Base-by-base conservation (phyloP, 176 grass and related monocot species). In the Oryza brachyantha region DNA sequence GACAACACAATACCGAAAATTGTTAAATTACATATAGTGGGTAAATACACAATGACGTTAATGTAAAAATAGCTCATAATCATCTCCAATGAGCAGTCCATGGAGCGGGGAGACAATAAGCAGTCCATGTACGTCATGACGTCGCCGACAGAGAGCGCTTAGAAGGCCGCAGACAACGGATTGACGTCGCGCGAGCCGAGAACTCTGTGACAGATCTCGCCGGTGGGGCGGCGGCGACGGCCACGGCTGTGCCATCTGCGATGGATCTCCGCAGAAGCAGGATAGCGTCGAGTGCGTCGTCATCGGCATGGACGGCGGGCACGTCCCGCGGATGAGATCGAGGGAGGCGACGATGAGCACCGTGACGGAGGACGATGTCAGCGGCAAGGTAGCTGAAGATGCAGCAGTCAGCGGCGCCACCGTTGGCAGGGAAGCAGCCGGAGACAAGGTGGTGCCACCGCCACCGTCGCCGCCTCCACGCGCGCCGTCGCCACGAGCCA, bases 321-420 rank as follows among this genome's bases (percentile, higher is more conserved):
- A 35, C 78, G 35, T 69, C 72, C 17, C 69, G 62, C 82, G 85
- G 42, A 98, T 61, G 48, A 98, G 77, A 76, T 80, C 80, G 61
- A 98, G 92, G 8, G 82, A 79, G 68, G 81, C 39, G 6, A 94
- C 84, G 35, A 87, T 83, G 76, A 81, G 85, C 28, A 77, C 71
- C 42, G 87, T 84, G 5, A 85, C 68, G 0, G 60, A 83, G 70
- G 52, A 85, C 62, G 65, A 98, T 91, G 36, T n/a, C n/a, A n/a
- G n/a, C n/a, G n/a, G n/a, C n/a, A n/a, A 81, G 94, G 52, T 57
- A 57, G 73, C 84, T 80, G 74, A 98, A 87, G 83, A 98, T 75
- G 81, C 87, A 98, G 77, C 84, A 78, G 32, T 78, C 86, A 4
- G 55, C 25, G 12, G 50, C 39, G 1, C 36, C 67, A 8, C 19